Conservation (phyloP, 2,329 filamentous ascomycete genomes). For the Orbilia blumenaviensis region DNA sequence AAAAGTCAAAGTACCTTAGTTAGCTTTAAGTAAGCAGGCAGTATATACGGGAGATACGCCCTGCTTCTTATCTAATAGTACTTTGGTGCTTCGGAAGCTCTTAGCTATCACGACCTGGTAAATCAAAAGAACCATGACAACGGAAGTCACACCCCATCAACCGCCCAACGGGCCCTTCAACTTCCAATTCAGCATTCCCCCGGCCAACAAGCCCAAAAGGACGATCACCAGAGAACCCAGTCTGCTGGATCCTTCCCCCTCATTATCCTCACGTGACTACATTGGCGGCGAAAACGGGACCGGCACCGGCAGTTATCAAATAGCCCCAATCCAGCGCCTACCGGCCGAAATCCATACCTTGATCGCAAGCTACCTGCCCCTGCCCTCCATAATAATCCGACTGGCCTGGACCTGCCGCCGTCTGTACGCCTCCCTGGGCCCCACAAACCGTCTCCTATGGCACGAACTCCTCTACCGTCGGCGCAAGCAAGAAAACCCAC, state of each 20-base stretch:
- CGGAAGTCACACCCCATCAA: no score
- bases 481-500: not conserved
- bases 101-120: no score
- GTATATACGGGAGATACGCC: no score
- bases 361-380: conserved; percentile 17
- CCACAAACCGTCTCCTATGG: conserved; percentile 38
- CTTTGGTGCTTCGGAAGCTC: no score
- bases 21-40: no score
- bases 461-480: conserved; percentile 17
- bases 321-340: conserved; percentile 25
- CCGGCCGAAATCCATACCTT: conserved; percentile 43
- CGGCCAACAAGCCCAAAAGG: not conserved
- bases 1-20: no score
- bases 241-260: no score
- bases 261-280: not conserved
- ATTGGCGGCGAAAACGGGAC: no score
- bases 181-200: conserved; percentile 22
- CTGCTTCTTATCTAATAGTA: no score
- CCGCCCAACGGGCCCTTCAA: conserved; percentile 16
- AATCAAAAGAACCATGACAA: no score
- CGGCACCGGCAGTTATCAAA: no score
- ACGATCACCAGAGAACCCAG: no score
- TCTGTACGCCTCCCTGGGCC: conserved; percentile 34
- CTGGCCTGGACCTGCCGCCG: conserved; percentile 38
- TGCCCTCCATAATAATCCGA: conserved; percentile 11